Evolutionary conservation across 2,329 filamentous ascomycete genomes (phyloP).

Genomic region (Fusarium algeriense): DNA sequence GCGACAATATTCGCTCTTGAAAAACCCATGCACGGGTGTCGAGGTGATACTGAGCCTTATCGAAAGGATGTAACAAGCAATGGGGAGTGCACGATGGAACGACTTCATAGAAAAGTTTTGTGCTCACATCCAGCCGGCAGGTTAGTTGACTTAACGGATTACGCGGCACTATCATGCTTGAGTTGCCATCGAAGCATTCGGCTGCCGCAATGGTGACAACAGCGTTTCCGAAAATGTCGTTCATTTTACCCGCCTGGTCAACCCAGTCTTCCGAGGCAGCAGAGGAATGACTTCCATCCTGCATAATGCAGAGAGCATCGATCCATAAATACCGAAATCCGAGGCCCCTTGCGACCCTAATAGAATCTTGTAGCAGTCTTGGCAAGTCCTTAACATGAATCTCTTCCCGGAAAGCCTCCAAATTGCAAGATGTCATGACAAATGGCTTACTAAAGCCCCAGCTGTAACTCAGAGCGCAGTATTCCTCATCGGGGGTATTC

Average conservation of each 20-base stretch:
- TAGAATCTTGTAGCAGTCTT: not conserved
- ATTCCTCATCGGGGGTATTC: not conserved
- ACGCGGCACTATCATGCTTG: not conserved
- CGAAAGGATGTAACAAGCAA: not conserved
- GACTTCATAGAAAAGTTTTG: not conserved
- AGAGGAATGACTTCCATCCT: not conserved
- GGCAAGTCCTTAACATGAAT: not conserved
- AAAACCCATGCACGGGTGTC: constrained; percentile 1
- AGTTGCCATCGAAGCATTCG: constrained; percentile 5
- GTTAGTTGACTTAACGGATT: not conserved
- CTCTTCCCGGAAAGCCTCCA: not conserved
- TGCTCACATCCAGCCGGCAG: not conserved
- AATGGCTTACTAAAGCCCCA: not conserved
- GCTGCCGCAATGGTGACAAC: constrained; percentile 2
- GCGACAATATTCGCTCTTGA: not conserved
- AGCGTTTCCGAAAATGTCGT: constrained; percentile 1
- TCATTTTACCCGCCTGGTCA: constrained; percentile 2
- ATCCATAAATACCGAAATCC: constrained; percentile 2
- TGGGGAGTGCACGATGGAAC: not conserved
- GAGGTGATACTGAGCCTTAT: not conserved
- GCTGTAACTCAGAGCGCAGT: constrained; percentile 7
- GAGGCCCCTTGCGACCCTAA: not conserved
- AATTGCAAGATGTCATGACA: not conserved
- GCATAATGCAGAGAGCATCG: constrained; percentile 5
- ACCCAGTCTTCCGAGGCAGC: not conserved